A percentile compares a stretch with the other conserved stretches of the same genome.
These are phyloP conservation scores for Helicocarpus griseus DNA, from an alignment of 2,329 filamentous ascomycete genomes.

Conservation along the genomic window DNA sequence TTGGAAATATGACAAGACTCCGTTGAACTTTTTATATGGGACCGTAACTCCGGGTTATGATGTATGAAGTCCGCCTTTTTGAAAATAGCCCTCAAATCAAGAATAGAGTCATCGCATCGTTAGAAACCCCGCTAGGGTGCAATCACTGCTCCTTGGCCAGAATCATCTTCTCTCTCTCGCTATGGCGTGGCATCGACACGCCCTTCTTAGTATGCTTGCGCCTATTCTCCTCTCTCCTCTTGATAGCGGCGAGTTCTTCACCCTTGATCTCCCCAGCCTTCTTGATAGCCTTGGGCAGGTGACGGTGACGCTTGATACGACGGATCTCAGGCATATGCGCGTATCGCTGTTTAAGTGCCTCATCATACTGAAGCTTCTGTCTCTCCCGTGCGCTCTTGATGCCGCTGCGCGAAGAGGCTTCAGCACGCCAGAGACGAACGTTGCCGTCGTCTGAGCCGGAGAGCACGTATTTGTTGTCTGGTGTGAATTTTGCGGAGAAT, in stretches of 20 bases:
- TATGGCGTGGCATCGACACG: conserved; percentile 60
- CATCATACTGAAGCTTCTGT: conserved; percentile 85
- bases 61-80: neutral
- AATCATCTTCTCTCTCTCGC: conserved; percentile 89
- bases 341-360: conserved; percentile 72
- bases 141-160: conserved; percentile 54
- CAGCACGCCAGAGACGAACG: conserved; percentile 76
- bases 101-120: neutral
- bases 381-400: conserved; percentile 78
- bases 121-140: neutral
- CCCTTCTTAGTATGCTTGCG: conserved; percentile 74
- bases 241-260: conserved; percentile 78
- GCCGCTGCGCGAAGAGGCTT: conserved; percentile 72
- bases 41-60: neutral
- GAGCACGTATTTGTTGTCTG: conserved; percentile 81
- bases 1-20: neutral
- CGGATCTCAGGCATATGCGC: conserved; percentile 93
- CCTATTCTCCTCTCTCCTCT: conserved; percentile 88
- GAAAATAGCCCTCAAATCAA: neutral
- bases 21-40: neutral
- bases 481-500: conserved; percentile 74
- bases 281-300: conserved; percentile 86
- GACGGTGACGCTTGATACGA: conserved; percentile 81
- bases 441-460: conserved; percentile 93
- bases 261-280: conserved; percentile 92